Evolutionary conservation across 2,329 filamentous ascomycete species (phyloP), one percentile per base, ranked within the genome.

Genomic region (Aspergillus proliferans): DNA sequence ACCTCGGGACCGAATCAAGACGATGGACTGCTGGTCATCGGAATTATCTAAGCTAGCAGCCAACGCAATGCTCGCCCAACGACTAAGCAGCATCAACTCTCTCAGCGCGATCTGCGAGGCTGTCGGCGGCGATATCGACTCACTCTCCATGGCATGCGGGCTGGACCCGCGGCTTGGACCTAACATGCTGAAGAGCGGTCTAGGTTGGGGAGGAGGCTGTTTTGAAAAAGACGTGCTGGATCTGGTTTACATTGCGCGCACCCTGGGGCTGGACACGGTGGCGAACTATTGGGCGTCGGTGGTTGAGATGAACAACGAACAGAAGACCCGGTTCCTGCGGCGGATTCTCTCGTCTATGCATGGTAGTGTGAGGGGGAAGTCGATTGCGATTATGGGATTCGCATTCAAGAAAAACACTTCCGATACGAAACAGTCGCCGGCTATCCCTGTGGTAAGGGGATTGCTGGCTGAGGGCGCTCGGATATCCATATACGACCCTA

Each of bases 331-430:
- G 24, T 89, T 89, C 69, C 78, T 79, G 12, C 75, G 78, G 54
- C 77, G 82, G 42, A 80, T 90, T 36, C 79, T 88, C 59, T 76
- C 74, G 51, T 80, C 79, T 50, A 74, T 90, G 47, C 83, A 87
- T 70, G 83, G 84, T 63, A 87, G 82, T 4, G 73, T 89, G 4
- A 75, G 76, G 3, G 79, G 79, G 49, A 89, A 88, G 74, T 88
- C 86, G 69, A 74, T 89, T n/a, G 77, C 83, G 6, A 73, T 91
- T 1, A 75, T 90, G 6, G 87, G 87, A 4, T 89, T 84, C 58
- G 83, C 86, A 10, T 91, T 87, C 72, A 91, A 91, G 75, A 86
- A 87, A 69, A 80, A 88, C 66, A 91, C 87, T 1, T 81, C 80
- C 26, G 87, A 91, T 62, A 87, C 84, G 8, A 78, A 87, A 28